Evolutionary conservation across 257 asterid species (phyloP), one percentile per base, ranked within the genome.

Genomic region (Primulina eburnea): DNA sequence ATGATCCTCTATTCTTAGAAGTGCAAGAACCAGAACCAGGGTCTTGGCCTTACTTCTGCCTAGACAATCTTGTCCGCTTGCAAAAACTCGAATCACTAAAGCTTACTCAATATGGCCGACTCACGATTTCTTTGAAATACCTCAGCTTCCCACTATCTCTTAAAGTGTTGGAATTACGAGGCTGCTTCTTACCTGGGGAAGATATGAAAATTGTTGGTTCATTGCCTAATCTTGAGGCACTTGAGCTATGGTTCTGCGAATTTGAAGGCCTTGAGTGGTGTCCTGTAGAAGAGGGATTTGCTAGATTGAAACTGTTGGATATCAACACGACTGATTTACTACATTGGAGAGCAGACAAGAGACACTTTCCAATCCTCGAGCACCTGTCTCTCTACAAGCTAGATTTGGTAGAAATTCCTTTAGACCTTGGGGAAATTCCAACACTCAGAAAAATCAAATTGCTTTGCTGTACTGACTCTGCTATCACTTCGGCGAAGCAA

Each of bases 371-470:
- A 0, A 24, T 16, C 32, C 73, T 73, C 67, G 33, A 61, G 34
- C 55, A 24, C n/a, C 29, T 73, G 5, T 9, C 47, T 7, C 52
- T 73, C 17, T 10, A 17, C 8, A 0, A 28, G 7, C 16, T 56
- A 2, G 1, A 20, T 1, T 17, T 73, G 47, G 7, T 47, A 63
- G 69, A 67, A 34, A 32, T 73, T 17, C 69, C 73, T 30, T 11
- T 1, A 24, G 61, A 26, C 0, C 4, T 73, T 38, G 69, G 55
- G 7, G 40, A 59, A 3, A 50, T 30, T 4, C 7, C 0, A 6
- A 60, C 69, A 58, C 78, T 73, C 16, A 8, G 35, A 29, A 18
- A 16, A 55, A 67, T 67, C 11, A 24, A 67, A 68, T 33, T 67
- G 67, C 26, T 12, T 18, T 16, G 7, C 0, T 60, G 47, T 26